Evolutionary conservation across 1,139 yeast genomes (phyloP), one percentile per base, ranked within the genome.

Genomic region (Zygosaccharomyces sapae): DNA sequence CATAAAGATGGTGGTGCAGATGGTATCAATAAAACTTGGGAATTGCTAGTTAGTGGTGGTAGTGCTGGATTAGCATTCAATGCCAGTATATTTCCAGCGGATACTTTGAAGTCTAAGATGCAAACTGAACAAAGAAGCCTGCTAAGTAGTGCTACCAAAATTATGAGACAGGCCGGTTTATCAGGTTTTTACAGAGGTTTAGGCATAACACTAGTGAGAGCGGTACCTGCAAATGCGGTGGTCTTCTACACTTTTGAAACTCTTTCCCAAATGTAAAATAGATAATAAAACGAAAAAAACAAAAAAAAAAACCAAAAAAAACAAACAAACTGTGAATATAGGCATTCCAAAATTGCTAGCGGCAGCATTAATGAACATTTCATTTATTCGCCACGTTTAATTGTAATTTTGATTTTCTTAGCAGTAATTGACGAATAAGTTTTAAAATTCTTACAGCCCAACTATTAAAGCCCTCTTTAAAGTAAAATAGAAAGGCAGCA

Each of bases 151-250:
- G 53, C 73, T 10, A 61, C 58, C 43, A 62, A 59, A 36, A 68
- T 80, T 52, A 68, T 71, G 62, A 53, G 65, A 33, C 63, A 70
- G 47, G 56, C 63, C 38, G 72, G 85, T 2, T 45, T 88, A 2
- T 58, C 70, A 19, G 89, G 86, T 6, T 77, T 90, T 48, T 90
- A 90, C 61, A 79, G 86, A 53, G 97, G 98, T 1, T 73, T 92
- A 51, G 88, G 94, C 0, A 83, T 90, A 48, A 89, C 97, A 0
- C 68, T 88, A 52, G 59, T 80, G 3, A 77, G 96, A 59, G 89
- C 96, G 0, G 79, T 87, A 0, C 97, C 97, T 0, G 89, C 96
- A 1, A 87, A 88, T 58, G 96, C 97, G 2, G 74, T 84, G 29
- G 87, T 90, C 37, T 90, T 90, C 68, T 80, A 84, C 57, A 74